Evolutionary conservation across 1,284 basidiomycete genomes (phyloP).

Genomic region (Cryptococcus sp.): DNA sequence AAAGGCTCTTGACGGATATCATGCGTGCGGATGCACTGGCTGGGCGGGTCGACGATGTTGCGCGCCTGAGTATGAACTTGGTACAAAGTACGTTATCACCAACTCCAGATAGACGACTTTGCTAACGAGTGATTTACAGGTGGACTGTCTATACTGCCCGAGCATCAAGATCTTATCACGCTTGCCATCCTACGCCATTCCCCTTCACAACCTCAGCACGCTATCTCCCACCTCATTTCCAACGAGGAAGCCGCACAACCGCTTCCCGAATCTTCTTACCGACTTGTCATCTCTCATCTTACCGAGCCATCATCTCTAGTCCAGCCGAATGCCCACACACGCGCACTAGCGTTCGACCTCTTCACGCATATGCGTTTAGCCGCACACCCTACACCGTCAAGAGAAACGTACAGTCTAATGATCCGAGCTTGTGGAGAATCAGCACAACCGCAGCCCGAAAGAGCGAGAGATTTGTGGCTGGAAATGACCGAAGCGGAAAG

Average conservation of each 20-base stretch:
- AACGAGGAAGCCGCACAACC: slow-evolving; percentile 46
- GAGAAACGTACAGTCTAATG: slow-evolving; percentile 77
- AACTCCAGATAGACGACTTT: background rate
- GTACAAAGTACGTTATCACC: slow-evolving; percentile 20
- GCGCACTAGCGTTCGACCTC: slow-evolving; percentile 84
- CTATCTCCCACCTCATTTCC: slow-evolving; percentile 44
- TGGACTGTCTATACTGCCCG: slow-evolving; percentile 18
- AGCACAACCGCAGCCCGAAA: slow-evolving; percentile 72
- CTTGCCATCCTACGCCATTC: slow-evolving; percentile 25
- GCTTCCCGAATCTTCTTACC: slow-evolving; percentile 52
- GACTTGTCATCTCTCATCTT: slow-evolving; percentile 46
- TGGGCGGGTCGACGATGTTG: slow-evolving; percentile 27
- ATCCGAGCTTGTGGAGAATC: slow-evolving; percentile 76
- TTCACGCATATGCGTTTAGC: slow-evolving; percentile 95
- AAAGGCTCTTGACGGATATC: slow-evolving; percentile 16
- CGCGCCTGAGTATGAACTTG: slow-evolving; percentile 23
- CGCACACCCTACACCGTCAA: slow-evolving; percentile 79
- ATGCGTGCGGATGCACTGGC: slow-evolving; percentile 24
- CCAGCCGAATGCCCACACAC: slow-evolving; percentile 32
- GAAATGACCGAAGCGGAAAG: slow-evolving; percentile 76
- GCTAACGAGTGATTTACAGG: slow-evolving; percentile 16
- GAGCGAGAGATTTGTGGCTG: slow-evolving; percentile 87
- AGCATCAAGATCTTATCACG: slow-evolving; percentile 37
- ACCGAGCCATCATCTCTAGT: slow-evolving; percentile 22
- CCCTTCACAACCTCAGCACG: slow-evolving; percentile 34